These are phyloP conservation scores for Phallus indusiatus DNA, from an alignment of 768 basidiomycete genomes.

Conservation along the genomic window DNA sequence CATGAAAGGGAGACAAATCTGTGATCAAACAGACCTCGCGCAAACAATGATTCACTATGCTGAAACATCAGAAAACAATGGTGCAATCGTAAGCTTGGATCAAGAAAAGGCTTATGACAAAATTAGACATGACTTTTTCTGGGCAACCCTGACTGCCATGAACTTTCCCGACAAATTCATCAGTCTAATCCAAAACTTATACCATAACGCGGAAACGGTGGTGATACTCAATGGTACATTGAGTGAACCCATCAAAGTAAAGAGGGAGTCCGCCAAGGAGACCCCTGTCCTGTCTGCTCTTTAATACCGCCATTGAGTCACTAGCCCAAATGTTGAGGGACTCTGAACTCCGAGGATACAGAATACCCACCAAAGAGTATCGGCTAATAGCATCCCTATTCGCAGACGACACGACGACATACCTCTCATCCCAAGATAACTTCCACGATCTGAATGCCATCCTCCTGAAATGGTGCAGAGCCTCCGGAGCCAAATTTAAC, in stretches of 20 bases:
- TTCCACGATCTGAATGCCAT: slow-evolving; percentile 10
- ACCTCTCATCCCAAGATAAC: slow-evolving; percentile 14
- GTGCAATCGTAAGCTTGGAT: slow-evolving; percentile 11
- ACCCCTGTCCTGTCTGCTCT: slow-evolving; percentile 32
- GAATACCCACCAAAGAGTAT: slow-evolving; percentile 9
- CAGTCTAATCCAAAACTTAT: slow-evolving; percentile 20
- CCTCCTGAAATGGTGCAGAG: slow-evolving; percentile 16
- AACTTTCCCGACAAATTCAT: slow-evolving; percentile 14
- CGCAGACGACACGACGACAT: slow-evolving; percentile 21
- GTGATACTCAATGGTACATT: slow-evolving; percentile 26
- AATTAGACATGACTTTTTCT: slow-evolving; percentile 14
- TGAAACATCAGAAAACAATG: slow-evolving; percentile 10
- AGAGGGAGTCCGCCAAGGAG: slow-evolving; percentile 29
- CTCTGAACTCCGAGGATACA: slow-evolving; percentile 13
- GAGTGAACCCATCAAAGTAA: slow-evolving; percentile 19
- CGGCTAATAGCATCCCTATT: slow-evolving; percentile 17
- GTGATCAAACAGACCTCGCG: slow-evolving; percentile 23
- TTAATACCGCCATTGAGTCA: slow-evolving; percentile 32
- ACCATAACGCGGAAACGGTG: slow-evolving; percentile 19
- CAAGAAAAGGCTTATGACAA: slow-evolving; percentile 18
- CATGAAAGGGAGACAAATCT: slow-evolving; percentile 22
- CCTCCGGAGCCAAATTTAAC: slow-evolving; percentile 20
- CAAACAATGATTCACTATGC: slow-evolving; percentile 12
- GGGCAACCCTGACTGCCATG: slow-evolving; percentile 1
- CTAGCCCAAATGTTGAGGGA: slow-evolving; percentile 27